These are phyloP conservation scores for Globisporangium cederbergense DNA, from an alignment of 352 stramenopile genomes.

Conservation along the genomic window DNA sequence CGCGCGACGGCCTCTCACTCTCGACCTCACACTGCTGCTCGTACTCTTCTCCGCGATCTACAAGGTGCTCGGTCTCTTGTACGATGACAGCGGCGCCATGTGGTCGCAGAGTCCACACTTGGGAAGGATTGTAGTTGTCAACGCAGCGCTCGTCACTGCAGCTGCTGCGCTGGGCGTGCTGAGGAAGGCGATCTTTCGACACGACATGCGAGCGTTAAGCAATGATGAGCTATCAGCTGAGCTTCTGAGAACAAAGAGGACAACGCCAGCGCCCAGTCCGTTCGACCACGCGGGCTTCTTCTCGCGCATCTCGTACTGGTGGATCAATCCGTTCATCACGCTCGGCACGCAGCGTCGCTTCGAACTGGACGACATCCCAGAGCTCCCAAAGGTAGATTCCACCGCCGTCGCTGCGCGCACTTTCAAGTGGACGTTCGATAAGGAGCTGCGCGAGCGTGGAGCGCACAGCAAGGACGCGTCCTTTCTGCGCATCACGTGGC, in stretches of 20 bases:
- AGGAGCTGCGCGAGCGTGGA: conserved; percentile 23
- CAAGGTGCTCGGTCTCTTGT: conserved; percentile 4
- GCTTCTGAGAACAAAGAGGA: not conserved
- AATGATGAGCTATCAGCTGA: not conserved
- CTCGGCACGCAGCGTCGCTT: conserved; percentile 50
- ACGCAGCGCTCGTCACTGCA: not conserved
- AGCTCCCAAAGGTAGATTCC: conserved; percentile 43
- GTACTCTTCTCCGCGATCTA: conserved; percentile 20
- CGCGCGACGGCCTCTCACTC: not conserved
- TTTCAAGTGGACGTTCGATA: conserved; percentile 44
- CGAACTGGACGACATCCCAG: conserved; percentile 55
- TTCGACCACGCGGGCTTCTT: conserved; percentile 53
- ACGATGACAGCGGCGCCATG: not conserved
- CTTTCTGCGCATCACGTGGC: conserved; percentile 48
- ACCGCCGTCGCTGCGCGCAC: conserved; percentile 36
- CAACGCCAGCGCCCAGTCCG: conserved; percentile 18
- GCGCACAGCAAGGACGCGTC: conserved; percentile 19
- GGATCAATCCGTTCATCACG: conserved; percentile 63
- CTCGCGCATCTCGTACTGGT: conserved; percentile 63
- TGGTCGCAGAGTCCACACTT: not conserved
- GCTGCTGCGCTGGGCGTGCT: conserved; percentile 15
- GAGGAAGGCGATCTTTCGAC: conserved; percentile 9
- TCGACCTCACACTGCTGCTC: conserved; percentile 11
- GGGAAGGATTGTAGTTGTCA: not conserved
- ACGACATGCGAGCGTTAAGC: not conserved